Conservation (phyloP, 371 early-diverging fungal species). For the Mortierella sp. region DNA sequence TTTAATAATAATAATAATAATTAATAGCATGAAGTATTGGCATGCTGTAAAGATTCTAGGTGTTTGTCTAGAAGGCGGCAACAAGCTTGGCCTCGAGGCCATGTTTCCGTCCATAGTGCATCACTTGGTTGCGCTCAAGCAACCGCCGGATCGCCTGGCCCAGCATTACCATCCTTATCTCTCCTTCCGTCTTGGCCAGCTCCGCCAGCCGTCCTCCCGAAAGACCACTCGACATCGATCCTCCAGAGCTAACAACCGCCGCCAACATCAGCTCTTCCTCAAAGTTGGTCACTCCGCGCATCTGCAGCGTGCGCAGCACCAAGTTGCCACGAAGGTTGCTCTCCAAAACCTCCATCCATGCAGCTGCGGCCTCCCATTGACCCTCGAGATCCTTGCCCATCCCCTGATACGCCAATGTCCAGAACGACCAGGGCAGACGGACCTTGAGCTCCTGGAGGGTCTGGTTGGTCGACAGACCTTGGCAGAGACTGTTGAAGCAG, state of each 20-base stretch:
- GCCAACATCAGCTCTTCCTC: conserved; percentile 35
- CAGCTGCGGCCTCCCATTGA: conserved; percentile 31
- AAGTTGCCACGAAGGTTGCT: conserved; percentile 22
- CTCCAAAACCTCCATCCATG: conserved; percentile 43
- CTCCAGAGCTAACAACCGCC: conserved; percentile 15
- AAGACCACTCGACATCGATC: conserved; percentile 24
- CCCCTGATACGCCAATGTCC: conserved; percentile 36
- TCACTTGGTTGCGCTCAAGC: conserved; percentile 47
- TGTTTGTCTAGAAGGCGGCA: conserved; percentile 11
- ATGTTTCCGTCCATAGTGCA: conserved; percentile 46
- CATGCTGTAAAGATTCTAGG: neutral
- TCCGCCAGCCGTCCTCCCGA: conserved; percentile 3
- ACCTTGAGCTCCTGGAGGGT: conserved; percentile 41
- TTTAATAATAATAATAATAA: neutral
- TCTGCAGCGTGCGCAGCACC: conserved; percentile 26
- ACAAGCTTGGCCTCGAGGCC: conserved; percentile 31
- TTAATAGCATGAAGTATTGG: too few relatives aligned
- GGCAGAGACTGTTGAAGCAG: conserved; percentile 30
- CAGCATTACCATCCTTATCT: conserved; percentile 22
- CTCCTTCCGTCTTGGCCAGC: conserved; percentile 19
- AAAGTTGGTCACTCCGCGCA: conserved; percentile 47
- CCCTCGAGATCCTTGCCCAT: conserved; percentile 26
- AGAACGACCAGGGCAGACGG: conserved; percentile 38
- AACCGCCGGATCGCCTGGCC: conserved; percentile 29
- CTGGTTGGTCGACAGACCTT: conserved; percentile 29